phyloP scores from a whole-genome alignment of 495 filamentous ascomycete genomes.

The Thozetella sp. region DNA sequence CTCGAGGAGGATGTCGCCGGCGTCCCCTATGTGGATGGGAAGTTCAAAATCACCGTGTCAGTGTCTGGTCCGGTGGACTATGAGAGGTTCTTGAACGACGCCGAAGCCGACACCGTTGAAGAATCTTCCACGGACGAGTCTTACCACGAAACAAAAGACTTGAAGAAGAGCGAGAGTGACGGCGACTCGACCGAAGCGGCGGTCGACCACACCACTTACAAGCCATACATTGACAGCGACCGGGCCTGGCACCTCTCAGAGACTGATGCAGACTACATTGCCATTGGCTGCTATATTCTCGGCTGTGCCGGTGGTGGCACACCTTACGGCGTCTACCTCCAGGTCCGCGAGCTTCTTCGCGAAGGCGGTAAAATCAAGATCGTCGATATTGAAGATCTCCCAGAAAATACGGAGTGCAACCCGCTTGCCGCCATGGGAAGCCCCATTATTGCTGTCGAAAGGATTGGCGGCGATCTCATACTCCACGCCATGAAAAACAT shows the following conservation, averaged over 20 bases:
- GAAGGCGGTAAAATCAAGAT: constrained; percentile 30
- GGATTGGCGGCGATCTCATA: constrained; percentile 24
- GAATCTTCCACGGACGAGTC: neutral
- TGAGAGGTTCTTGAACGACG: neutral
- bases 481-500: constrained; percentile 12
- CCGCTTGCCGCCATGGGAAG: constrained; percentile 28
- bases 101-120: neutral
- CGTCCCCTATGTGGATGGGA: constrained; percentile 17
- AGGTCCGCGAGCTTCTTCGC: constrained; percentile 32
- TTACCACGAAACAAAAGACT: neutral
- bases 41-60: neutral
- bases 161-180: neutral
- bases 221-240: constrained; percentile 4
- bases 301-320: constrained; percentile 50
- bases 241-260: constrained; percentile 40
- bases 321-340: constrained; percentile 27
- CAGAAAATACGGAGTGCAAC: constrained; percentile 27
- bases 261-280: constrained; percentile 50
- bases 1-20: constrained; percentile 46
- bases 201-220: constrained; percentile 3
- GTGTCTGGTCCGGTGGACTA: neutral
- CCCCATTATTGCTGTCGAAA: constrained; percentile 34
- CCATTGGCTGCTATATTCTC: constrained; percentile 52
- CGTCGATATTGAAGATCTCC: constrained; percentile 21
- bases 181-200: neutral